Evolutionary conservation across 139 green algal species (phyloP).

Genomic region (Chlorella sp.): DNA sequence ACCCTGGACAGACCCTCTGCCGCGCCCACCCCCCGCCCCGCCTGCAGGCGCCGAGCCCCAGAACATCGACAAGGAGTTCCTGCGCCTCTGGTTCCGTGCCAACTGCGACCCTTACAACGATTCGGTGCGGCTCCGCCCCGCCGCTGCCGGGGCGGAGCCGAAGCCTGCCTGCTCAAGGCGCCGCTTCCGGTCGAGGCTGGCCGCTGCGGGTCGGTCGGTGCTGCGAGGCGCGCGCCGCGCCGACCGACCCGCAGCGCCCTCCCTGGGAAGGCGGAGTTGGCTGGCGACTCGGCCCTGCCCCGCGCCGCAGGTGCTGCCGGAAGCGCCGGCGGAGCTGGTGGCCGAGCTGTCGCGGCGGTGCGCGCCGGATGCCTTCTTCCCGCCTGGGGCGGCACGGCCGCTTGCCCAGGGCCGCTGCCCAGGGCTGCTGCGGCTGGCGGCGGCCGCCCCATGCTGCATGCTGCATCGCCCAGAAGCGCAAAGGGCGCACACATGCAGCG

Average conservation of each 20-base stretch:
- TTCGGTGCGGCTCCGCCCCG: constrained; percentile 37
- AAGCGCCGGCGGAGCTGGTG: constrained; percentile 87
- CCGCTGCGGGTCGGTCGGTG: not conserved
- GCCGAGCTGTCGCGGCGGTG: constrained; percentile 82
- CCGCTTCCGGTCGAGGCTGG: no score
- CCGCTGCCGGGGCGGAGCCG: not conserved
- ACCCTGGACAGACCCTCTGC: not conserved
- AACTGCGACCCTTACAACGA: constrained; percentile 98
- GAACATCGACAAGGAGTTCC: constrained; percentile 99
- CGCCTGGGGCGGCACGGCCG: no score
- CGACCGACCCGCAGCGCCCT: no score
- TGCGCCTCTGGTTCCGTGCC: constrained; percentile 94
- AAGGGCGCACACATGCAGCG: no score
- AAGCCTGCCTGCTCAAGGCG: not conserved
- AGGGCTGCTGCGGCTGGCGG: no score
- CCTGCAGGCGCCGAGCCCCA: constrained; percentile 46
- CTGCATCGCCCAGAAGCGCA: no score
- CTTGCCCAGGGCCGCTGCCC: no score
- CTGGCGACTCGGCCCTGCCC: not conserved
- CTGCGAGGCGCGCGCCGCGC: no score
- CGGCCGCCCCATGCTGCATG: no score
- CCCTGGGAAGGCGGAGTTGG: no score
- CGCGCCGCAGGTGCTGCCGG: constrained; percentile 70
- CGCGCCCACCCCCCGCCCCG: not conserved
- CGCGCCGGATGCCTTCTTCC: no score